phyloP scores from a whole-genome alignment of 2,329 filamentous ascomycete species.

The Rugonectria rugulosa region DNA sequence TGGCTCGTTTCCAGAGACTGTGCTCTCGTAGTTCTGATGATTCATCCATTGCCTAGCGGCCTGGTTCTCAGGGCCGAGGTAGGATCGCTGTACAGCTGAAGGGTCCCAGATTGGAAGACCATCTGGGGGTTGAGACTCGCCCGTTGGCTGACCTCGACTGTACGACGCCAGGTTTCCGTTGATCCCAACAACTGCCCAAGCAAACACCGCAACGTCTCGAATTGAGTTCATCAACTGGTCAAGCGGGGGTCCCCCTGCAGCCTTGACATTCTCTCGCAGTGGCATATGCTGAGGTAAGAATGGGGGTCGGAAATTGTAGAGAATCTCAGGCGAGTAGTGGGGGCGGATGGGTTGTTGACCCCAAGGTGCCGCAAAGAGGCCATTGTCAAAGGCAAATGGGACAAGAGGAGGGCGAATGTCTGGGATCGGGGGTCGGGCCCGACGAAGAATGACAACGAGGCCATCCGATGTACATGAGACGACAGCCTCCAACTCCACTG shows the following conservation, averaged over 20 bases:
- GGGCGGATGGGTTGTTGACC: slow-evolving; percentile 69
- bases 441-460: slow-evolving; percentile 80
- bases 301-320: slow-evolving; percentile 38
- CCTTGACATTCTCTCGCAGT: slow-evolving; percentile 52
- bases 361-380: slow-evolving; percentile 84
- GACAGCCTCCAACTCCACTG: slow-evolving; percentile 84
- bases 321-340: slow-evolving; percentile 48
- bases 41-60: slow-evolving; percentile 33
- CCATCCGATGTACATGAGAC: slow-evolving; percentile 91
- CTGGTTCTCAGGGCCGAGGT: slow-evolving; percentile 36
- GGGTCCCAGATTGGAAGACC: slow-evolving; percentile 41
- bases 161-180: slow-evolving; percentile 76
- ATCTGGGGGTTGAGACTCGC: slow-evolving; percentile 64
- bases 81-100: slow-evolving; percentile 21
- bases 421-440: slow-evolving; percentile 75
- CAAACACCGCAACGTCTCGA: slow-evolving; percentile 86
- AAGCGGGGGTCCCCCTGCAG: slow-evolving; percentile 60
- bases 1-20: neutral
- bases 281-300: slow-evolving; percentile 55
- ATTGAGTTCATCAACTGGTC: slow-evolving; percentile 80
- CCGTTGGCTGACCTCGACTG: slow-evolving; percentile 66
- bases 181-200: slow-evolving; percentile 82
- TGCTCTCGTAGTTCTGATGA: slow-evolving; percentile 13
- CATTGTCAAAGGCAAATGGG: slow-evolving; percentile 61
- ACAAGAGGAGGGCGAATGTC: slow-evolving; percentile 57